Evolutionary conservation across 345 rosid genomes (phyloP), one percentile per base, ranked within the genome.

Genomic region (Zanthoxylum bungeanum): DNA sequence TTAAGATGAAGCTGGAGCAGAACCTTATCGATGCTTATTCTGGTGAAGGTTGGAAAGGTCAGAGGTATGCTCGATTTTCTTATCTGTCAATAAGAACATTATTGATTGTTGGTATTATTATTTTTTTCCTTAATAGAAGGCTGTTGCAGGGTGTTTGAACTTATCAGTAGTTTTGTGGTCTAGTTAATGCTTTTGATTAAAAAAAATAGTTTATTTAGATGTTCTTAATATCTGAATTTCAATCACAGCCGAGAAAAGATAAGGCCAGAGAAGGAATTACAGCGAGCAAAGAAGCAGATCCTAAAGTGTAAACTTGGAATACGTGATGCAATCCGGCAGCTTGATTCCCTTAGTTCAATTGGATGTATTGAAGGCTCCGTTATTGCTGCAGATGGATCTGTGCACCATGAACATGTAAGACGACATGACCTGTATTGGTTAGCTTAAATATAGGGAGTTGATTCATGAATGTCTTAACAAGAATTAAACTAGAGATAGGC

Each of bases 11-110:
- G 93, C 81, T 86, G 84, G 96, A 93, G 82, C 99, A 95, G 87
- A 95, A 93, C 79, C 98, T 92, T 65, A 89, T 95, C 47, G 99
- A 95, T 84, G 98, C 98, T 66, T 95, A 93, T 73, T 91, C 97
- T 14, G 83, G 87, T 27, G 99, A 95, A 86, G 99, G 99, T 27
- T 95, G 99, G 98, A 95, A 95, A 80, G 99, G 98, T 79, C 98
- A 95, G 81, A 95, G 99, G 99, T 95, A 85, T 59, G 79, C 40
- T 40, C 59, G 12, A 67, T 76, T 60, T 57, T 72, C 42, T 19
- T 14, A 27, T 40, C 33, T 27, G 27, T 68, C 19, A 55, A 27
- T 11, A 36, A 55, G 31, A 25, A 40, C 22, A 19, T 37, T 36
- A 40, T 28, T 17, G 17, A 39, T 53, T 40, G n/a, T 34, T 66